These are phyloP conservation scores for Debaryomyces psychrophilus DNA, from an alignment of 1,139 yeast species.

Conservation along the genomic window DNA sequence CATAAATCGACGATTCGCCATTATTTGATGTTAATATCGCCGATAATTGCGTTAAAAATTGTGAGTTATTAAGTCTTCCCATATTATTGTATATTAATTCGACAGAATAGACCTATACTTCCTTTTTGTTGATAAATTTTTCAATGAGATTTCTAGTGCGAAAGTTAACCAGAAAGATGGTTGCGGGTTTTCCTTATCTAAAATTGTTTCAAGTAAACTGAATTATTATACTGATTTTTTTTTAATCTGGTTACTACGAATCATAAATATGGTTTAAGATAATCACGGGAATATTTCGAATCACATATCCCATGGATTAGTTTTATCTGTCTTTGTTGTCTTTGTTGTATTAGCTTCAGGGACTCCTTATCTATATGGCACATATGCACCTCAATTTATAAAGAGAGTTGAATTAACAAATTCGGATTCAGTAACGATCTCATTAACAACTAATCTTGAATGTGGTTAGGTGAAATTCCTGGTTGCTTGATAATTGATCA, in stretches of 20 bases:
- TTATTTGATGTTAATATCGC: slow-evolving; percentile 32
- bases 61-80: slow-evolving; percentile 44
- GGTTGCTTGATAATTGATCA: slow-evolving; percentile 69
- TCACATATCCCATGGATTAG: slow-evolving; percentile 15
- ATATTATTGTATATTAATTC: slow-evolving; percentile 18
- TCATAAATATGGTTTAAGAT: not conserved
- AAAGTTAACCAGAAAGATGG: not conserved
- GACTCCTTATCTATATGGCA: slow-evolving; percentile 72
- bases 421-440: slow-evolving; percentile 62
- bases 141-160: not conserved
- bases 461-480: slow-evolving; percentile 69
- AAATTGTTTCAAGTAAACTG: not conserved
- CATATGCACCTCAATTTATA: slow-evolving; percentile 71
- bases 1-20: slow-evolving; percentile 46
- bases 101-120: not conserved
- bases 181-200: not conserved
- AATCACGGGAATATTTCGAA: not conserved
- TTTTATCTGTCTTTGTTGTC: slow-evolving; percentile 20
- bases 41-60: slow-evolving; percentile 38
- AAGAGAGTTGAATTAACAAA: slow-evolving; percentile 59
- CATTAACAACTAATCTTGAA: slow-evolving; percentile 65
- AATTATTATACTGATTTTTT: not conserved
- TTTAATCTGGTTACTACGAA: not conserved
- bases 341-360: slow-evolving; percentile 55
- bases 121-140: not conserved